Evolutionary conservation across 2,329 filamentous ascomycete species (phyloP), one percentile per base, ranked within the genome.

Genomic region (Aspergillus sp.): DNA sequence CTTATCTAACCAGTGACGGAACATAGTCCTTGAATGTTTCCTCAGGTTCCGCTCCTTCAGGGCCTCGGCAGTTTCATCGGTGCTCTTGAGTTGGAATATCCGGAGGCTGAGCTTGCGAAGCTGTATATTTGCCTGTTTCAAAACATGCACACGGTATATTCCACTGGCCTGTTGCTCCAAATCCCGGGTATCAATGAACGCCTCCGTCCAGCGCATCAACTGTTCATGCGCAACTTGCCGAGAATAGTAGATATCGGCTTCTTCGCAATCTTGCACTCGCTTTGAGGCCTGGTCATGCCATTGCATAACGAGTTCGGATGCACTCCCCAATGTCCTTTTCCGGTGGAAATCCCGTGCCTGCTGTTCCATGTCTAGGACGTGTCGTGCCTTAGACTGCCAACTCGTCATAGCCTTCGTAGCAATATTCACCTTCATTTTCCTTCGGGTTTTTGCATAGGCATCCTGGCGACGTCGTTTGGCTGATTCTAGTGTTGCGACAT

Each of bases 61-160:
- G 6, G 77, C 75, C 31, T 74, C 65, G 0, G 78, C 77, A 33
- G 70, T 78, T 44, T 80, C 72, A 7, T 68, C 60, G 26, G 70
- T 70, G 40, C 73, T 72, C 26, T 69, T 67, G 5, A 78, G 63
- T 33, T 79, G 77, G 62, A 82, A 82, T 2, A 77, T 64, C 6
- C 72, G 72, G 62, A 81, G 76, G 42, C 76, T 78, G n/a, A 82
- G 62, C 53, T 73, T 78, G 56, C 76, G 78, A 44, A 82, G 63
- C 26, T 68, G 69, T 10, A 63, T 64, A 8, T 68, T 67, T 10
- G 77, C 73, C 4, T 71, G 61, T 26, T 69, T 62, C 9, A 76
- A 69, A 5, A 73, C 62, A 34, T 71, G 72, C 45, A 75, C 66
- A 27, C 72, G 69, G 40, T 70, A 58, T 31, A 78, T 66, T 1